phyloP scores from a whole-genome alignment of 306 rosid species.

The Begonia masoniana region DNA sequence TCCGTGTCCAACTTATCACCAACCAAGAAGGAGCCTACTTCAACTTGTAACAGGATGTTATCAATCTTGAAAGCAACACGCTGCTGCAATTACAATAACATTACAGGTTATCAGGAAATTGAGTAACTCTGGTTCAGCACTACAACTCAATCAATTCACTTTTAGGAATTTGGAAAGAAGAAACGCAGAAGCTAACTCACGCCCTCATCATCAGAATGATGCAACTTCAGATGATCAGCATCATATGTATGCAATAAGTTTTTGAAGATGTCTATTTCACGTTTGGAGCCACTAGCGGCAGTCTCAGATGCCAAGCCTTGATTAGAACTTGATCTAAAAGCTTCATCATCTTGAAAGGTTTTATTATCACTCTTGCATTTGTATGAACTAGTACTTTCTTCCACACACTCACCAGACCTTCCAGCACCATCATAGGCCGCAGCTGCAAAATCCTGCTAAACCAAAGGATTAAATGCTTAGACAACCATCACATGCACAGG shows the following conservation, averaged over 20 bases:
- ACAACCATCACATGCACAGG: constrained; percentile 9
- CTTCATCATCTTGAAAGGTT: constrained; percentile 22
- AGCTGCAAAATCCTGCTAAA: constrained; percentile 42
- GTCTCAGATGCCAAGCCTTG: constrained; percentile 22
- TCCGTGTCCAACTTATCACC: constrained; percentile 37
- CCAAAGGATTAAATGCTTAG: constrained; percentile 14
- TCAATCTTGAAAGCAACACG: constrained; percentile 49
- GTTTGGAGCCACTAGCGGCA: constrained; percentile 47
- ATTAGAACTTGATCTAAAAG: constrained; percentile 33
- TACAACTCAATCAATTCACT: constrained; percentile 1
- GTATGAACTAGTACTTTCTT: constrained; percentile 70
- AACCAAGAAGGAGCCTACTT: constrained; percentile 24
- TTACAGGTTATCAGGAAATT: constrained; percentile 8
- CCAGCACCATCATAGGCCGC: constrained; percentile 26
- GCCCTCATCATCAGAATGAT: constrained; percentile 25
- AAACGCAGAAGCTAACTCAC: constrained; percentile 39
- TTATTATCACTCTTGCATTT: constrained; percentile 31
- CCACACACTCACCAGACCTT: constrained; percentile 22
- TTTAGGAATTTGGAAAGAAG: constrained; percentile 2
- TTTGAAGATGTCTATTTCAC: constrained; percentile 27
- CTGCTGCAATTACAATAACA: constrained; percentile 28
- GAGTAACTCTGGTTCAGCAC: too few relatives aligned
- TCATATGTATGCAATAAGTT: constrained; percentile 24
- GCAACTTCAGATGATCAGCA: constrained; percentile 15
- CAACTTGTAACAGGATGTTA: constrained; percentile 33